Conservation (phyloP, 352 stramenopile species). For the Phytophthora ramorum region DNA sequence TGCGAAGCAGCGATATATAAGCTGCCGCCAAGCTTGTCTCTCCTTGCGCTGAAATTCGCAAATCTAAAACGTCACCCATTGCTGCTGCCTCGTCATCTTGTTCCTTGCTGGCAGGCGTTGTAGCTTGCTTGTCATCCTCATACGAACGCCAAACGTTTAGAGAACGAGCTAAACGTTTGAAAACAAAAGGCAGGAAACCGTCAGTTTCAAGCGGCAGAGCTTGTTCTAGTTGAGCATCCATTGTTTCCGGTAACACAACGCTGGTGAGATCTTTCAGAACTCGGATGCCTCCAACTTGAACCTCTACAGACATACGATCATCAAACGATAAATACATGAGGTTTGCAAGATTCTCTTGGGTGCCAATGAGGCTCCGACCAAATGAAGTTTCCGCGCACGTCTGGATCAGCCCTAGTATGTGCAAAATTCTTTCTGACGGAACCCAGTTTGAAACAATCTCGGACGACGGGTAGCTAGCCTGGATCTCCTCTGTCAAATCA, state of each 20-base stretch:
- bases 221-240: slow-evolving; percentile 46
- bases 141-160: slow-evolving; percentile 59
- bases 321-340: slow-evolving; percentile 69
- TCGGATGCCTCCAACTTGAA: slow-evolving; percentile 49
- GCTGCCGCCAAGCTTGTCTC: slow-evolving; percentile 45
- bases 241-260: slow-evolving; percentile 40
- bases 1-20: slow-evolving; percentile 63
- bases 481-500: slow-evolving; percentile 59
- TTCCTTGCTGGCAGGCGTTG: background rate
- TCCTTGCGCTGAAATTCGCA: slow-evolving; percentile 57
- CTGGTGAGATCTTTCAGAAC: slow-evolving; percentile 55
- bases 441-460: slow-evolving; percentile 31
- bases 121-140: slow-evolving; percentile 18
- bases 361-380: slow-evolving; percentile 59
- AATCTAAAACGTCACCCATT: slow-evolving; percentile 31
- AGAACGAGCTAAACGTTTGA: slow-evolving; percentile 37
- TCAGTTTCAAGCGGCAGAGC: slow-evolving; percentile 25
- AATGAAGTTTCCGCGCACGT: slow-evolving; percentile 67
- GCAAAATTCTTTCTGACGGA: slow-evolving; percentile 61
- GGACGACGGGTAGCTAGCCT: slow-evolving; percentile 48
- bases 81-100: slow-evolving; percentile 11
- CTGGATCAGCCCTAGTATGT: slow-evolving; percentile 69
- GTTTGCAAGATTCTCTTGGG: slow-evolving; percentile 65
- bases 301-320: slow-evolving; percentile 50
- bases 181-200: slow-evolving; percentile 48